These are phyloP conservation scores for Westerdykella ornata DNA, from an alignment of 2,329 filamentous ascomycete species.

Conservation along the genomic window DNA sequence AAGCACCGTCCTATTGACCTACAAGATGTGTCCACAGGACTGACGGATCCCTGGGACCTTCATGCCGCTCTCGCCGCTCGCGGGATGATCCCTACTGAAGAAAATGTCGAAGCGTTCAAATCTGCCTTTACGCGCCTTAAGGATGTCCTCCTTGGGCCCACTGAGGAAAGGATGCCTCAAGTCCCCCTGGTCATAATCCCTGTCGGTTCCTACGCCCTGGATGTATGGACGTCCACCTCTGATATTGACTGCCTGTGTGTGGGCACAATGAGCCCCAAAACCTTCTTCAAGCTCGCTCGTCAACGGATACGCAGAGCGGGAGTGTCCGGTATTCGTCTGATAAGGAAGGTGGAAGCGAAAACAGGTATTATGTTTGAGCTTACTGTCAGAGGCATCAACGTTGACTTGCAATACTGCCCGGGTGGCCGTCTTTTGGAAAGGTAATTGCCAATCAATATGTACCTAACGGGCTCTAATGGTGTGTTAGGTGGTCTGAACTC, in stretches of 20 bases:
- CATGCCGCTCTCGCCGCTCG: conserved; percentile 10
- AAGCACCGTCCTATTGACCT: conserved; percentile 8
- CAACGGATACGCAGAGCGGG: conserved; percentile 49
- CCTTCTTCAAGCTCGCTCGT: conserved; percentile 55
- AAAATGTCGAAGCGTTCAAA: conserved; percentile 41
- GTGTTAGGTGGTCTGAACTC: conserved; percentile 34
- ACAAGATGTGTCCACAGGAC: conserved; percentile 6
- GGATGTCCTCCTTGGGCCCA: conserved; percentile 35
- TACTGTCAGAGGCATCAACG: conserved; percentile 50
- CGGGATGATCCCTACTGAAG: conserved; percentile 43
- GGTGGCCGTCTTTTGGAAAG: conserved; percentile 51
- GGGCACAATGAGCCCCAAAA: conserved; percentile 53
- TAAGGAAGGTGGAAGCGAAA: conserved; percentile 53
- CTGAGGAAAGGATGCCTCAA: conserved; percentile 4
- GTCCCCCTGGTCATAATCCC: conserved; percentile 49
- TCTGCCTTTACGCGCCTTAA: conserved; percentile 45
- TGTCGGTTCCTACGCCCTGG: conserved; percentile 61
- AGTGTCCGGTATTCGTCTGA: conserved; percentile 41
- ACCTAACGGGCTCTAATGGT: no score
- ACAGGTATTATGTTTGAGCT: conserved; percentile 61
- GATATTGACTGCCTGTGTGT: conserved; percentile 62
- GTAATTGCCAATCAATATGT: conserved; percentile 16
- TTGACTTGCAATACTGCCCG: conserved; percentile 62
- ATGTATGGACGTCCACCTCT: conserved; percentile 54
- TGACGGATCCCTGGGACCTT: conserved; percentile 11